A percentile compares a stretch with the other conserved stretches of the same genome.
Evolutionary conservation across 306 rosid species (phyloP).

Genomic region (Myrica gale): DNA sequence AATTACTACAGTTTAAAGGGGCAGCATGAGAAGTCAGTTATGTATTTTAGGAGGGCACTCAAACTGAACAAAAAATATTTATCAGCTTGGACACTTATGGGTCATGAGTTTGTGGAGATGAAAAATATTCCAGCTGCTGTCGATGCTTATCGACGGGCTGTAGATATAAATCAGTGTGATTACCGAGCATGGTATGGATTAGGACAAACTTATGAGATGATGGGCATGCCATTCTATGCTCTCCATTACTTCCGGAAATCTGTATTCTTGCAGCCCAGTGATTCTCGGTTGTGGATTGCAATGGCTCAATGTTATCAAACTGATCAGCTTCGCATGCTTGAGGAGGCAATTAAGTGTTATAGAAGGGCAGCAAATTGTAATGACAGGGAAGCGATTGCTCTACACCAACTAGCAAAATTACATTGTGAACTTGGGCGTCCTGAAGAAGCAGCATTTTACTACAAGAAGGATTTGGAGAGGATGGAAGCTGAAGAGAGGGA

Average conservation of each 20-base stretch:
- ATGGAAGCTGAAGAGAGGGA: constrained; percentile 97
- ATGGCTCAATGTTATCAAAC: constrained; percentile 93
- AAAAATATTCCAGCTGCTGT: constrained; percentile 97
- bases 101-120: constrained; percentile 98
- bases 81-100: constrained; percentile 99
- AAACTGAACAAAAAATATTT: constrained; percentile 88
- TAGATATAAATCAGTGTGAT: constrained; percentile 79
- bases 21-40: constrained; percentile 89
- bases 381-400: constrained; percentile 92
- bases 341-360: constrained; percentile 88
- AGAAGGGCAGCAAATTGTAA: constrained; percentile 78
- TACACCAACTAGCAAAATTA: constrained; percentile 79
- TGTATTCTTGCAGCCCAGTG: constrained; percentile 86
- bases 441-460: constrained; percentile 91
- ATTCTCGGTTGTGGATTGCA: constrained; percentile 95
- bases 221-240: constrained; percentile 93
- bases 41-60: constrained; percentile 92
- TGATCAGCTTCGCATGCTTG: constrained; percentile 82
- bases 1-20: constrained; percentile 97
- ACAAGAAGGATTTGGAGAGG: constrained; percentile 88
- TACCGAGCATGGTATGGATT: constrained; percentile 99
- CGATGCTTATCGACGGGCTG: constrained; percentile 95
- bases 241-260: constrained; percentile 92
- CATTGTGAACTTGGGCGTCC: constrained; percentile 60
- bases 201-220: constrained; percentile 99